Base-by-base conservation (phyloP, 768 basidiomycete genomes). In the Amanita exitialis region DNA sequence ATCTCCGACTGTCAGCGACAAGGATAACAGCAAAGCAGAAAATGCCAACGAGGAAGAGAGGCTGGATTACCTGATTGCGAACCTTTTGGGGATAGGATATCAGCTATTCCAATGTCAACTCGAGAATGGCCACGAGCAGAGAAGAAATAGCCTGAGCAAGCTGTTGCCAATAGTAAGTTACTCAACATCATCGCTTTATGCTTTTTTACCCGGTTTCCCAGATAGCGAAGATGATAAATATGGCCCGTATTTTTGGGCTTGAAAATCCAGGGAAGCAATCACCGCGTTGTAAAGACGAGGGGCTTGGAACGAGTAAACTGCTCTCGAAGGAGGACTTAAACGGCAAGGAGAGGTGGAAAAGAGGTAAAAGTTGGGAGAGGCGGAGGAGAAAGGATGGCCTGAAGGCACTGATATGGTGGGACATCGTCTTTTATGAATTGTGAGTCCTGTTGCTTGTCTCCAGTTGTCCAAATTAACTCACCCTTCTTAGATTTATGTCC, bases 361-460 rank as follows among this genome's bases (percentile, higher is more conserved):
- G 46, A 53, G 30, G 35, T 18, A 21, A 27, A 47, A 21, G 23
- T 32, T 15, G 52, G 56, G 55, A 58, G 25, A 59, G 55, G 37
- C 47, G 50, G 53, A 57, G 54, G 39, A 37, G 51, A 74, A 80
- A 47, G 47, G 62, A 63, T 43, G 69, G 69, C 28, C 59, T 60
- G 54, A 63, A 63, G 42, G 61, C 65, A 43, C 59, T 63, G 73
- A 63, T 86, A 5, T 88, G 88, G 85, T 90, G 88, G 88, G 83
- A 86, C 47, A 71, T 88, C 9, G 75, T 80, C 60, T 86, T 77
- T 64, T 88, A 81, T 62, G 89, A 90, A 62, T 60, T 83, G 88
- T 89, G 62, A 58, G 84, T 76, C n/a, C 37, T 53, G 45, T 35
- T 44, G 51, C 49, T 51, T 49, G 45, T 47, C 35, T 34, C 35